Evolutionary conservation across 371 early-diverging fungal species (phyloP).

Genomic region (Umbelopsis sp.): DNA sequence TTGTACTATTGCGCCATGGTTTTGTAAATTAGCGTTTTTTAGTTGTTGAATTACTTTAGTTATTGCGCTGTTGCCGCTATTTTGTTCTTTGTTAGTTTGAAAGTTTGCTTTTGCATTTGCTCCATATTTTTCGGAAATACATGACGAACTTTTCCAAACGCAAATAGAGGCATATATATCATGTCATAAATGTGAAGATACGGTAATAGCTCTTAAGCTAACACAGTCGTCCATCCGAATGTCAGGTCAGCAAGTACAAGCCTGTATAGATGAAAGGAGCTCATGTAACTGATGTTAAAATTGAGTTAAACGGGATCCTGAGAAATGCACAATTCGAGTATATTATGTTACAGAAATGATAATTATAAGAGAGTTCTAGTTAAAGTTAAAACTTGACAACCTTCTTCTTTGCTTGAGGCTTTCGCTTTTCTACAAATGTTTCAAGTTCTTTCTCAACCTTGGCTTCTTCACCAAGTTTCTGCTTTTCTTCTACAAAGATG

Average conservation of each 20-base stretch:
- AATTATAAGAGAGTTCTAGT: conserved; percentile 1
- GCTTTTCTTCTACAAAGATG: conserved; percentile 65
- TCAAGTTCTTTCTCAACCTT: conserved; percentile 43
- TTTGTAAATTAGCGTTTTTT: conserved; percentile 2
- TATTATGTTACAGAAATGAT: conserved; percentile 7
- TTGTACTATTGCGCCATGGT: not conserved
- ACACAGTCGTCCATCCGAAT: no score
- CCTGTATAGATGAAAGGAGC: no score
- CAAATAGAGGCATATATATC: no score
- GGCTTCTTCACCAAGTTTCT: conserved; percentile 44
- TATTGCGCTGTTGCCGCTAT: not conserved
- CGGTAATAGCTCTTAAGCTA: no score
- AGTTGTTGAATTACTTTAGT: not conserved
- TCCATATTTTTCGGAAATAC: no score
- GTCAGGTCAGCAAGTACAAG: no score
- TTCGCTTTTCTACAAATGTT: conserved; percentile 26
- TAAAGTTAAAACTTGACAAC: conserved; percentile 36
- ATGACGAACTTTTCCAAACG: no score
- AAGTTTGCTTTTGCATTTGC: no score
- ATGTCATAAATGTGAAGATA: conserved; percentile 22
- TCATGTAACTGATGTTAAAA: no score
- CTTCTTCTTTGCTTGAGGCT: conserved; percentile 41
- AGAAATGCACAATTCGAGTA: not conserved
- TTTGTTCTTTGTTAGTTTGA: not conserved
- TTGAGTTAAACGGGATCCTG: no score